Evolutionary conservation across 805 yeast species (phyloP).

Genomic region (Candida krabiensis): DNA sequence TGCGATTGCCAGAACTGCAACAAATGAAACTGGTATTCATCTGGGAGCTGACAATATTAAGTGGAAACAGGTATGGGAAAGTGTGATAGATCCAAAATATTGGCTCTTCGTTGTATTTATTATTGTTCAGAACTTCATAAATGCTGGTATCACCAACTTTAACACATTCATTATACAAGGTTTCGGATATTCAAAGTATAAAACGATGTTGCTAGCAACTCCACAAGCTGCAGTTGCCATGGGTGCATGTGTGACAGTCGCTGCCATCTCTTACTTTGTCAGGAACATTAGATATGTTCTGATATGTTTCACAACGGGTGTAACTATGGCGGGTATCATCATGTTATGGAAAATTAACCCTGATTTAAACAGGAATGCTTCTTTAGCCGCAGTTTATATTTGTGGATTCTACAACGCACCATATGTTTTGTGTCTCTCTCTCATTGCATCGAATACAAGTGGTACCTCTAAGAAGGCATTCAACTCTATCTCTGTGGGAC

Average conservation of each 20-base stretch:
- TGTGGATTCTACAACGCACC: slow-evolving; percentile 23
- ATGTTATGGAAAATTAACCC: slow-evolving; percentile 25
- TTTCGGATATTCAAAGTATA: slow-evolving; percentile 34
- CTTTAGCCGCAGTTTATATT: slow-evolving; percentile 25
- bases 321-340: slow-evolving; percentile 33
- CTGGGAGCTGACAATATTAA: slow-evolving; percentile 37
- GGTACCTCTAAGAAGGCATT: slow-evolving; percentile 64
- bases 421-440: slow-evolving; percentile 22
- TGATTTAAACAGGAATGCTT: slow-evolving; percentile 19
- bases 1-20: slow-evolving; percentile 31
- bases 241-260: slow-evolving; percentile 31
- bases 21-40: slow-evolving; percentile 38
- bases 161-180: slow-evolving; percentile 46
- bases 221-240: slow-evolving; percentile 38
- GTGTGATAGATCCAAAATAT: slow-evolving; percentile 35
- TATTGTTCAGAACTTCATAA: slow-evolving; percentile 48
- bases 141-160: slow-evolving; percentile 57
- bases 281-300: slow-evolving; percentile 23
- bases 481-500: slow-evolving; percentile 33
- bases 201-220: slow-evolving; percentile 31
- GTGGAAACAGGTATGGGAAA: slow-evolving; percentile 27
- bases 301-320: slow-evolving; percentile 25
- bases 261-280: slow-evolving; percentile 20
- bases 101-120: slow-evolving; percentile 32
- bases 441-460: slow-evolving; percentile 45